Base-by-base conservation (phyloP, 495 filamentous ascomycete species). In the Cercophora samala region DNA sequence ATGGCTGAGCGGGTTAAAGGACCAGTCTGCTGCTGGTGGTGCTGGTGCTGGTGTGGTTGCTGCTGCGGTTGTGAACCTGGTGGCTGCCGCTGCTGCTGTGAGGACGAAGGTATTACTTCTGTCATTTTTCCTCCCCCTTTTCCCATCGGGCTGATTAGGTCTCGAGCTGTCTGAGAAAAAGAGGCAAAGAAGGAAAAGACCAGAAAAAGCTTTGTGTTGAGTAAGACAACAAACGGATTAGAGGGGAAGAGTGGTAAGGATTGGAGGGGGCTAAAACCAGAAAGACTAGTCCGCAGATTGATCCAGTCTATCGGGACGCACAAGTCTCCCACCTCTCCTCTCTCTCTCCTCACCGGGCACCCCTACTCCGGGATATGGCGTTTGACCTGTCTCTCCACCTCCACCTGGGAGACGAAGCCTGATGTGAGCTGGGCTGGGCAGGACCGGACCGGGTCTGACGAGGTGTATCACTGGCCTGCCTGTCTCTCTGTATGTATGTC, bases 1-100 rank as follows among this genome's bases (percentile, higher is more conserved):
- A 74, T 71, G 68, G 68, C 74, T 72, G 72, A 71, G 62, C 69
- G 68, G 25, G 70, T 71, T 25, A 71, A 26, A 22, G 68, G 74
- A 2, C 70, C 62, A 4, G 68, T 64, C 22, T 56, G 53, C 5
- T 56, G n/a, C 53, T 56, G 53, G 13, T 56, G 53, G 3, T 56
- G 53, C n/a, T 21, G 53, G 2, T 56, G 53, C n/a, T 9, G 53
- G 4, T 56, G 53, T 4, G 8, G n/a, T 17, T 55, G 53, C n/a
- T 55, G n/a, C 53, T 19, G 53, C 4, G 17, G 37, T 13, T 42
- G 37, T 42, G 37, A 42, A 42, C 37, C 37, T 15, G 37, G 37
- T 42, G 37, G 58, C 25, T 60, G 58, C 24, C 24, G 26, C 64
- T 17, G 46, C 59, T 64, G 66, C 26, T 68, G 66, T 29, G 68